phyloP scores from a whole-genome alignment of 306 rosid species.

The Cyamopsis tetragonoloba region DNA sequence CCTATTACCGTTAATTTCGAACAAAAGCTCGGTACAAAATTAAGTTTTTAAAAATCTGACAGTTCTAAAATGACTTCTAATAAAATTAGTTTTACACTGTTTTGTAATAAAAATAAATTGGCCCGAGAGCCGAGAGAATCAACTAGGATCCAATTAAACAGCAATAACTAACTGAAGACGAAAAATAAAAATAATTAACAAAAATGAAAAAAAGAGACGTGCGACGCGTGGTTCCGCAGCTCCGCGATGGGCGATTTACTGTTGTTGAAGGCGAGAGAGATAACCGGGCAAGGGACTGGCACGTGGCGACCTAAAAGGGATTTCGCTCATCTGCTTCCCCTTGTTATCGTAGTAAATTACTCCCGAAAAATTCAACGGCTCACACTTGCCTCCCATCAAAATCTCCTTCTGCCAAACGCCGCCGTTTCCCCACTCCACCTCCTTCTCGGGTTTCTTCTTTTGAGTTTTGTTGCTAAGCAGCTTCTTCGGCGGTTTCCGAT shows the following conservation, averaged over 20 bases:
- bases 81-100: too few species aligned
- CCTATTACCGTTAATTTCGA: too few species aligned
- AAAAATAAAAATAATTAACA: not conserved
- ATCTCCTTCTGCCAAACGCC: conserved; percentile 94
- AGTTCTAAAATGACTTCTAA: too few species aligned
- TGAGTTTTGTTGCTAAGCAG: conserved; percentile 42
- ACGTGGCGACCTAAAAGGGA: conserved; percentile 70
- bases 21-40: too few species aligned
- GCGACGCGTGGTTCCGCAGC: too few species aligned
- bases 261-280: conserved; percentile 32
- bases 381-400: conserved; percentile 85
- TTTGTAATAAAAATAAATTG: too few species aligned
- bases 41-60: too few species aligned
- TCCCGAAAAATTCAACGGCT: conserved; percentile 83
- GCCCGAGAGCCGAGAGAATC: too few species aligned
- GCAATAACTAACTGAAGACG: too few species aligned
- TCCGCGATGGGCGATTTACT: not conserved
- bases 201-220: not conserved
- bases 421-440: conserved; percentile 60
- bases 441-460: conserved; percentile 22
- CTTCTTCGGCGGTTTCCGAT: conserved; percentile 44
- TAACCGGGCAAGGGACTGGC: conserved; percentile 86
- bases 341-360: conserved; percentile 58
- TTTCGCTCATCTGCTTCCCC: conserved; percentile 52
- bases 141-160: too few species aligned